A percentile compares a stretch with the other conserved stretches of the same genome.
Evolutionary conservation across 805 yeast species (phyloP).

Genomic region (Danielia reshetovae): DNA sequence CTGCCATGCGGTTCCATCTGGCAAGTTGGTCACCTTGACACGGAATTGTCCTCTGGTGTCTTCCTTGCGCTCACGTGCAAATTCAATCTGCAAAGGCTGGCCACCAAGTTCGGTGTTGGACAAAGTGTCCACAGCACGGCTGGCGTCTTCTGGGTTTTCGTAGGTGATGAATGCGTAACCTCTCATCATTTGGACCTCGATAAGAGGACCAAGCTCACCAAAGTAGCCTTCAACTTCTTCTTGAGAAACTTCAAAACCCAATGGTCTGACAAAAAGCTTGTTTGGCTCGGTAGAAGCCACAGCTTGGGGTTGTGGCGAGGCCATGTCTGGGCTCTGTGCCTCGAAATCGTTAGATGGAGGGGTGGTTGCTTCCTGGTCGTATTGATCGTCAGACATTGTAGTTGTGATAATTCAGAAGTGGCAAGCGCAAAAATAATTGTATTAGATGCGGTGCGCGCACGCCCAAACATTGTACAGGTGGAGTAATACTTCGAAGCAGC

Average conservation of each 20-base stretch:
- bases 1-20: slow-evolving; percentile 81
- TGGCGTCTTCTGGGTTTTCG: slow-evolving; percentile 56
- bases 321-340: slow-evolving; percentile 3
- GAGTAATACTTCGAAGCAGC: too few species aligned
- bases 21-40: slow-evolving; percentile 64
- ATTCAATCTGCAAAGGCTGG: slow-evolving; percentile 48
- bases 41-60: slow-evolving; percentile 71
- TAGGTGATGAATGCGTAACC: slow-evolving; percentile 91
- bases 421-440: background rate
- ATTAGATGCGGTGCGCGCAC: slow-evolving; percentile 6
- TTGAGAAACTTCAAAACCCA: slow-evolving; percentile 45
- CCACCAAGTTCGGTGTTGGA: slow-evolving; percentile 47
- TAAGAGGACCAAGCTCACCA: slow-evolving; percentile 60
- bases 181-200: slow-evolving; percentile 66
- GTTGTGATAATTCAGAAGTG: background rate
- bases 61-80: slow-evolving; percentile 52
- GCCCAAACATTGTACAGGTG: too few species aligned
- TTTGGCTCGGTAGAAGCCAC: slow-evolving; percentile 3
- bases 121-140: slow-evolving; percentile 45
- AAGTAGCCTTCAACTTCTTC: slow-evolving; percentile 70
- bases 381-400: slow-evolving; percentile 6
- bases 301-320: slow-evolving; percentile 3
- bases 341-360: slow-evolving; percentile 6
- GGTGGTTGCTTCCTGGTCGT: slow-evolving; percentile 3
- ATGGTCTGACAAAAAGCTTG: slow-evolving; percentile 56